Conservation (phyloP, 163 green algal genomes). For the Chloromonas sp. region DNA sequence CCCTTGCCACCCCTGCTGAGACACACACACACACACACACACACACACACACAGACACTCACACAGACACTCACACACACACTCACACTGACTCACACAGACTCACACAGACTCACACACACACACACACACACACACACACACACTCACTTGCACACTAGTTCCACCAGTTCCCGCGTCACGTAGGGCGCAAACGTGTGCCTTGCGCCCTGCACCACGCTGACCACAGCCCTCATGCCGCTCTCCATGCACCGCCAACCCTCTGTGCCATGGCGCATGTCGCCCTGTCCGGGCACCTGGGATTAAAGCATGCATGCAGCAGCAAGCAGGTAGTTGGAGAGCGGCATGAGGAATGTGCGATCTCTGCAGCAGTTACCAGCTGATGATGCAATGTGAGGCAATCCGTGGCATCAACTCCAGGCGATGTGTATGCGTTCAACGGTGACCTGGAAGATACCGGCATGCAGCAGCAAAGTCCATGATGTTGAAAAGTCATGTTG, state of each 20-base stretch:
- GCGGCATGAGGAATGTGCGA: constrained; percentile 3
- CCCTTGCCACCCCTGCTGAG: neutral
- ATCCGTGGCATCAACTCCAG: neutral
- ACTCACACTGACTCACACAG: neutral
- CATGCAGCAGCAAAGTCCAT: too few species aligned
- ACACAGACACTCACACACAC: neutral
- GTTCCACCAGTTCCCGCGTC: neutral
- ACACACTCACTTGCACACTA: neutral
- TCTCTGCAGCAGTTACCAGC: neutral
- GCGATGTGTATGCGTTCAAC: too few species aligned
- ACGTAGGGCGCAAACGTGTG: neutral
- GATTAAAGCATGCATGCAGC: neutral
- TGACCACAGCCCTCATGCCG: constrained; percentile 52
- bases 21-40: neutral
- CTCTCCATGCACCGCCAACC: constrained; percentile 92
- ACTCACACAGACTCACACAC: neutral
- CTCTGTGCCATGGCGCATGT: constrained; percentile 85
- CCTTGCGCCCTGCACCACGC: constrained; percentile 4
- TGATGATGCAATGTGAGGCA: neutral
- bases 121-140: neutral
- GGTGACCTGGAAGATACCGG: too few species aligned
- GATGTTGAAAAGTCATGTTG: too few species aligned
- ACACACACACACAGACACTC: neutral
- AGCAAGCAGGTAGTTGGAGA: constrained; percentile 1
- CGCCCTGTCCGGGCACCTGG: constrained; percentile 52